Conservation (phyloP, 768 basidiomycete genomes). For the Termitomyces titanicus region DNA sequence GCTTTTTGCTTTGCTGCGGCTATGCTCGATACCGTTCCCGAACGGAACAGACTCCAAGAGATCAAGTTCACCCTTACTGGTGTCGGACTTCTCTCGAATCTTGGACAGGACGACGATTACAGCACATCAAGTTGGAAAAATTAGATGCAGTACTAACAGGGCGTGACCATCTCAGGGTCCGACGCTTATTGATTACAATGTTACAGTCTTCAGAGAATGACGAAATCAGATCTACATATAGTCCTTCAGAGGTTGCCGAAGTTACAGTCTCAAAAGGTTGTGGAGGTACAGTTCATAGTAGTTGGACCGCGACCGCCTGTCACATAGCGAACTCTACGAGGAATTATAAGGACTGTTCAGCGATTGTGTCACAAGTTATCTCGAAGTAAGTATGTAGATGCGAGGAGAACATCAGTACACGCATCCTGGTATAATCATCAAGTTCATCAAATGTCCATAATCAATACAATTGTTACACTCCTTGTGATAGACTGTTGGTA, state of each 20-base stretch:
- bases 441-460: background rate
- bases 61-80: background rate
- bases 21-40: constrained; percentile 1
- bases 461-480: background rate
- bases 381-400: no score
- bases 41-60: background rate
- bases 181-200: background rate
- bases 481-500: background rate
- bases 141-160: background rate
- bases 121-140: background rate
- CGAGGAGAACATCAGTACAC: no score
- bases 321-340: no score
- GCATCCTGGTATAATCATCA: no score
- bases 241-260: background rate
- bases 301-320: background rate
- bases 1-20: background rate
- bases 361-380: no score
- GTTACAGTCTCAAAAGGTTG: background rate
- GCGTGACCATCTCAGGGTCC: background rate
- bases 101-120: background rate
- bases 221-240: background rate
- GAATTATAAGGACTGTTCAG: no score
- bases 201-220: background rate
- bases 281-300: background rate
- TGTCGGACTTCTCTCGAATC: background rate